A percentile compares a stretch with the other conserved stretches of the same genome.
phyloP scores from a whole-genome alignment of 345 rosid species.

The Combretum micranthum region DNA sequence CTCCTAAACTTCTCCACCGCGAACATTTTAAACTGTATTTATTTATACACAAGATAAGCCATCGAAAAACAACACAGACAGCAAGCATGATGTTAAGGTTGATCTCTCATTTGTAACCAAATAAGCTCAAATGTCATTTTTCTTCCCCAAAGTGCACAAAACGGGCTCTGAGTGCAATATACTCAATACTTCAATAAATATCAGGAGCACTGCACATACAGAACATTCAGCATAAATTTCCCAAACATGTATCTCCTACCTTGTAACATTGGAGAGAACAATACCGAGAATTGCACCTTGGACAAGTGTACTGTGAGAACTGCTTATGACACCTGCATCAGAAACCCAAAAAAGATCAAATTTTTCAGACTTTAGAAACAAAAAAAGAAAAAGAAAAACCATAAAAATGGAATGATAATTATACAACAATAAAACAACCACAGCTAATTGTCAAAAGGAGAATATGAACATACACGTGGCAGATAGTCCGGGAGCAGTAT shows the following conservation, averaged over 20 bases:
- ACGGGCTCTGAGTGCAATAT: too few relatives aligned
- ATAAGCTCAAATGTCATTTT: too few relatives aligned
- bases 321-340: slow-evolving; percentile 67
- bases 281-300: slow-evolving; percentile 86
- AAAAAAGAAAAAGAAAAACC: too few relatives aligned
- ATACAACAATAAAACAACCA: not conserved
- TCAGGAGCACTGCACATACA: too few relatives aligned
- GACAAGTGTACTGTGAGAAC: slow-evolving; percentile 88
- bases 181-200: too few relatives aligned
- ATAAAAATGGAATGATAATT: not conserved
- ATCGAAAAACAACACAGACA: not conserved
- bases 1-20: too few relatives aligned
- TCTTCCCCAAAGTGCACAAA: too few relatives aligned
- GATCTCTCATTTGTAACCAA: too few relatives aligned
- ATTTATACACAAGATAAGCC: not conserved
- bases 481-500: slow-evolving; percentile 54
- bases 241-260: slow-evolving; percentile 15
- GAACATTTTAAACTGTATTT: too few relatives aligned
- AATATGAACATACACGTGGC: slow-evolving; percentile 55
- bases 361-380: not conserved
- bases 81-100: not conserved
- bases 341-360: not conserved
- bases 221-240: too few relatives aligned
- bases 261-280: slow-evolving; percentile 77
- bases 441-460: not conserved